phyloP scores from a whole-genome alignment of 2,329 filamentous ascomycete species.

The Venturiaceae sp. region DNA sequence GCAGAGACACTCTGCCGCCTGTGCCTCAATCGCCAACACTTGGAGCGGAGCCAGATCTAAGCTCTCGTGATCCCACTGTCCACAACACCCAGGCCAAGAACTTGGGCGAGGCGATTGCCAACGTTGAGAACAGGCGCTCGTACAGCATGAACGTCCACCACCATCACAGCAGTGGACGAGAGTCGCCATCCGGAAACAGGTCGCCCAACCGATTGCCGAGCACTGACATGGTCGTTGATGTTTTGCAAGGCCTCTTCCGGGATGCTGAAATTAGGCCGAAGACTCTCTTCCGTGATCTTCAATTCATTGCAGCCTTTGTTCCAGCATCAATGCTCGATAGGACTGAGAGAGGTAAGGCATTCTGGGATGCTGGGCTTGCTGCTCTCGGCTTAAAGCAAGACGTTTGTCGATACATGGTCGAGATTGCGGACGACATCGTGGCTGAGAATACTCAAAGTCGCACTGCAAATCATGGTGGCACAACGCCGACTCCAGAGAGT shows the following conservation, averaged over 20 bases:
- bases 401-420: constrained; percentile 75
- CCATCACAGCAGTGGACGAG: constrained; percentile 18
- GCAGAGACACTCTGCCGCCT: constrained; percentile 28
- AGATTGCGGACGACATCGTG: constrained; percentile 60
- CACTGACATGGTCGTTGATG: constrained; percentile 33
- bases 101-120: constrained; percentile 60
- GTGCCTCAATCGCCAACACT: constrained; percentile 35
- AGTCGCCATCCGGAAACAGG: constrained; percentile 24
- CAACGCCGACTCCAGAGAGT: not conserved
- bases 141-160: constrained; percentile 38
- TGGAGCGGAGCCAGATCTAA: constrained; percentile 32
- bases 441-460: constrained; percentile 59
- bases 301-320: constrained; percentile 51
- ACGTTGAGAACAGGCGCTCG: constrained; percentile 57
- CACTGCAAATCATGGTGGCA: constrained; percentile 14
- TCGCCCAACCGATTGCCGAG: constrained; percentile 28
- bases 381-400: constrained; percentile 84
- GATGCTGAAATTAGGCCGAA: constrained; percentile 33
- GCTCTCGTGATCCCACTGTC: constrained; percentile 32
- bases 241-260: constrained; percentile 33
- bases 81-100: constrained; percentile 33
- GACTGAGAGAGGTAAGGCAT: constrained; percentile 60
- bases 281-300: constrained; percentile 38
- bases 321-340: constrained; percentile 48
- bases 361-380: constrained; percentile 82